These are phyloP conservation scores for Colletotrichum musae DNA, from an alignment of 2,329 filamentous ascomycete species.

Conservation along the genomic window DNA sequence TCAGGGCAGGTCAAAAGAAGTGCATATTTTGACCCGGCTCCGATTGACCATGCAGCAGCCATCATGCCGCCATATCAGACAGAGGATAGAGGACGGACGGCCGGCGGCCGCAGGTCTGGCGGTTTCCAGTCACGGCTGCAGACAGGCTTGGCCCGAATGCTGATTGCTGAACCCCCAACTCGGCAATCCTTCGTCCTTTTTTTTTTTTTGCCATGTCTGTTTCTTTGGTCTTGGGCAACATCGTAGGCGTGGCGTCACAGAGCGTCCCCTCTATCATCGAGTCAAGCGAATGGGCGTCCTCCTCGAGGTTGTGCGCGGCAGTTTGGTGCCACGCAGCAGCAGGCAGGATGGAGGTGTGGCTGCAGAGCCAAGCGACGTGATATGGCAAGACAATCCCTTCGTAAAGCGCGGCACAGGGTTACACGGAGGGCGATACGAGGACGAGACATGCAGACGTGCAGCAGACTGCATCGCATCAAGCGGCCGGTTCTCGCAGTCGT, in stretches of 20 bases:
- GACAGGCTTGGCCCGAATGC: no score
- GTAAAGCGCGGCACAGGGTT: slow-evolving; percentile 29
- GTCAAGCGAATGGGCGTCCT: not conserved
- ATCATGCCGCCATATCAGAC: no score
- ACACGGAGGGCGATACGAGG: slow-evolving; percentile 37
- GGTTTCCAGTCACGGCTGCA: no score
- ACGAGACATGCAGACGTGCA: slow-evolving; percentile 31
- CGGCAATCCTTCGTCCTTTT: not conserved
- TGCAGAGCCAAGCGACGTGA: slow-evolving; percentile 33
- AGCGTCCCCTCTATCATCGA: slow-evolving; percentile 7
- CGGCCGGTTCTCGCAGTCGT: not conserved
- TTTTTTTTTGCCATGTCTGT: not conserved
- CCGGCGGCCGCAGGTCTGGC: no score
- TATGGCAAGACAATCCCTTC: slow-evolving; percentile 30
- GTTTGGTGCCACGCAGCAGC: slow-evolving; percentile 20
- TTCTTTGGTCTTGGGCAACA: not conserved
- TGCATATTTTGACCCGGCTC: no score
- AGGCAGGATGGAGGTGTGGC: slow-evolving; percentile 20
- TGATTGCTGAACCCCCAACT: not conserved
- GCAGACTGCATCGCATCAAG: slow-evolving; percentile 25
- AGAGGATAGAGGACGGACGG: no score
- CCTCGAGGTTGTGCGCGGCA: slow-evolving; percentile 20
- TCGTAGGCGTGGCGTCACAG: slow-evolving; percentile 21
- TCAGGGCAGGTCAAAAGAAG: no score
- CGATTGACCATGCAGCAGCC: no score